A percentile compares a stretch with the other conserved stretches of the same genome.
Evolutionary conservation across 2,329 filamentous ascomycete species (phyloP).

Genomic region (Scedosporium aurantiacum): DNA sequence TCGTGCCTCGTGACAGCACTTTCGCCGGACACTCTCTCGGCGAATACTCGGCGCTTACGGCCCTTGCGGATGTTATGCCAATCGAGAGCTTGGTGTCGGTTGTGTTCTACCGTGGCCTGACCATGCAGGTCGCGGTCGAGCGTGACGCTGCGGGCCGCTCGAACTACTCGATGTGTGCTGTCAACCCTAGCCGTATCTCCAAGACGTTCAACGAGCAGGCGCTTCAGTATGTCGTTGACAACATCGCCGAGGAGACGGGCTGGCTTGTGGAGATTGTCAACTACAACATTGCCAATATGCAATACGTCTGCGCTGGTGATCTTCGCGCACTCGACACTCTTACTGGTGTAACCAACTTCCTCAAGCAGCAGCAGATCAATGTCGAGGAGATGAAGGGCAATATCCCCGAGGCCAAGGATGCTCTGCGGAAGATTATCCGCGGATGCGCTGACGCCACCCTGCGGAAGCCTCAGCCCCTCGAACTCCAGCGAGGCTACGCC

Average conservation of each 20-base stretch:
- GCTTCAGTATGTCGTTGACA: slow-evolving; percentile 91
- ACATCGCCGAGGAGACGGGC: slow-evolving; percentile 82
- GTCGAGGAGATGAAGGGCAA: slow-evolving; percentile 86
- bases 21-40: slow-evolving; percentile 97
- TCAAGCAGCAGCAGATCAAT: slow-evolving; percentile 95
- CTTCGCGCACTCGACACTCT: slow-evolving; percentile 61
- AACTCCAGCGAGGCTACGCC: slow-evolving; percentile 88
- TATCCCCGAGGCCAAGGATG: slow-evolving; percentile 82
- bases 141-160: slow-evolving; percentile 85
- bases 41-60: slow-evolving; percentile 94
- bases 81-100: slow-evolving; percentile 97
- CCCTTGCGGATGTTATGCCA: slow-evolving; percentile 97
- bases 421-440: slow-evolving; percentile 82
- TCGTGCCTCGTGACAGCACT: slow-evolving; percentile 90
- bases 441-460: slow-evolving; percentile 79
- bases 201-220: slow-evolving; percentile 99
- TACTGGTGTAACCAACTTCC: slow-evolving; percentile 78
- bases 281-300: slow-evolving; percentile 72
- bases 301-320: slow-evolving; percentile 63
- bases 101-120: slow-evolving; percentile 96
- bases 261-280: slow-evolving; percentile 99
- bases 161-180: slow-evolving; percentile 98
- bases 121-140: slow-evolving; percentile 98
- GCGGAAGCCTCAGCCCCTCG: slow-evolving; percentile 76
- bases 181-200: slow-evolving; percentile 95